Percentiles rank a stretch among this genome's conserved stretches.
Conservation (phyloP, 768 basidiomycete genomes). For the Pisolithus orientalis region DNA sequence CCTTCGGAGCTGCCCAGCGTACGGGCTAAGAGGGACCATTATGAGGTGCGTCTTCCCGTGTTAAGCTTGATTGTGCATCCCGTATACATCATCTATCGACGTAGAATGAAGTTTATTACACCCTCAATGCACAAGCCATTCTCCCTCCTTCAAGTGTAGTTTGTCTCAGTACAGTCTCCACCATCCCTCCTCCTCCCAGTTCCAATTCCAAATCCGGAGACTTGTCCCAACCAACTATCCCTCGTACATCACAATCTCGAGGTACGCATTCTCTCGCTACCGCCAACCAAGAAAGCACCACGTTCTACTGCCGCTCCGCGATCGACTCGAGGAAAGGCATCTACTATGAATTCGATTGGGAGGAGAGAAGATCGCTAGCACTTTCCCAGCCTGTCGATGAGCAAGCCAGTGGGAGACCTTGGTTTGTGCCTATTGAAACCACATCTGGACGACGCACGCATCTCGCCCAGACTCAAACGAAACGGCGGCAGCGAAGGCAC, state of each 20-base stretch:
- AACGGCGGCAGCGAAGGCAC: slow-evolving; percentile 20
- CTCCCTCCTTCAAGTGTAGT: slow-evolving; percentile 48
- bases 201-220: slow-evolving; percentile 4
- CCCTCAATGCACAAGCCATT: slow-evolving; percentile 41
- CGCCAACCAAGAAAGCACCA: slow-evolving; percentile 14
- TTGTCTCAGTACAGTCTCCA: slow-evolving; percentile 44
- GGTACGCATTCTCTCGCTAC: slow-evolving; percentile 9
- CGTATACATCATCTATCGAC: neutral
- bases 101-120: slow-evolving; percentile 76
- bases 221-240: slow-evolving; percentile 1
- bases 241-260: slow-evolving; percentile 10
- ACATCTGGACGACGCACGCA: slow-evolving; percentile 3
- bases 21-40: slow-evolving; percentile 54
- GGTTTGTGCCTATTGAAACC: slow-evolving; percentile 37
- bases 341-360: slow-evolving; percentile 61
- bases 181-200: slow-evolving; percentile 7
- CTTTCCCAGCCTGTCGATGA: slow-evolving; percentile 23
- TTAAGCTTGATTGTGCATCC: neutral
- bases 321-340: slow-evolving; percentile 53
- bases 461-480: slow-evolving; percentile 13
- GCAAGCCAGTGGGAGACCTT: slow-evolving; percentile 34
- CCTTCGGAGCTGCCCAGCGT: slow-evolving; percentile 57
- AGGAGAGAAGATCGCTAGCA: slow-evolving; percentile 37
- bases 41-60: slow-evolving; percentile 39
- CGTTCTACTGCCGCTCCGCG: slow-evolving; percentile 54